These are phyloP conservation scores for Russula vinacea DNA, from an alignment of 768 basidiomycete genomes.

Conservation along the genomic window DNA sequence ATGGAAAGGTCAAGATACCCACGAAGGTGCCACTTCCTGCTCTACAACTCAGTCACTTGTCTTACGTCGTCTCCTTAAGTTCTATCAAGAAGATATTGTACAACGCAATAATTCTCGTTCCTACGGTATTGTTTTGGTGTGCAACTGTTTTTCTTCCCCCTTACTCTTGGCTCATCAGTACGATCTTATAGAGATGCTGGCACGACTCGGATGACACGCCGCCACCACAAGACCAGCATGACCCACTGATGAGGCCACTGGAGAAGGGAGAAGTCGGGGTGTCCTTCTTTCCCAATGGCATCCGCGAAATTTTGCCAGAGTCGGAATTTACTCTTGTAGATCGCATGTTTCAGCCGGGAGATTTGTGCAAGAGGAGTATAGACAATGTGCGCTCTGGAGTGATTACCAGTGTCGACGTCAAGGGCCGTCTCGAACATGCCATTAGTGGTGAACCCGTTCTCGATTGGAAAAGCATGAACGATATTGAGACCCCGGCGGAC, in stretches of 20 bases:
- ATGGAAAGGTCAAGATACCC: slow-evolving; percentile 31
- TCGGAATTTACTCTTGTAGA: slow-evolving; percentile 67
- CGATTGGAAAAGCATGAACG: slow-evolving; percentile 59
- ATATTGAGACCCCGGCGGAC: slow-evolving; percentile 55
- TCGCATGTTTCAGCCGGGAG: slow-evolving; percentile 73
- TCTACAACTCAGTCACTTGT: not conserved
- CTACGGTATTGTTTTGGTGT: slow-evolving; percentile 65
- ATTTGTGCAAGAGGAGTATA: slow-evolving; percentile 75
- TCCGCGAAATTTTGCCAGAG: slow-evolving; percentile 69
- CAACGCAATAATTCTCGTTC: slow-evolving; percentile 37
- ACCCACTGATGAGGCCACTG: slow-evolving; percentile 75
- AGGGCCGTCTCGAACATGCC: slow-evolving; percentile 70
- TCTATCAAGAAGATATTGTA: slow-evolving; percentile 44
- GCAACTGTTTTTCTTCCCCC: slow-evolving; percentile 26
- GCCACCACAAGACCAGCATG: slow-evolving; percentile 44
- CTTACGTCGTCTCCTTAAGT: slow-evolving; percentile 32
- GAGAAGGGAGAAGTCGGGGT: slow-evolving; percentile 80
- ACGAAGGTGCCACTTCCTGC: slow-evolving; percentile 37
- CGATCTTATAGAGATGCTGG: slow-evolving; percentile 69
- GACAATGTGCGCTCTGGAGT: slow-evolving; percentile 76
- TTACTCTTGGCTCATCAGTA: slow-evolving; percentile 11
- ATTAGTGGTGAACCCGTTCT: slow-evolving; percentile 58
- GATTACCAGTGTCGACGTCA: slow-evolving; percentile 58
- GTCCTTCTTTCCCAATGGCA: slow-evolving; percentile 54
- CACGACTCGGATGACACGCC: slow-evolving; percentile 76